These are phyloP conservation scores for Eucalyptus sp. DNA, from an alignment of 345 rosid genomes.

Conservation along the genomic window DNA sequence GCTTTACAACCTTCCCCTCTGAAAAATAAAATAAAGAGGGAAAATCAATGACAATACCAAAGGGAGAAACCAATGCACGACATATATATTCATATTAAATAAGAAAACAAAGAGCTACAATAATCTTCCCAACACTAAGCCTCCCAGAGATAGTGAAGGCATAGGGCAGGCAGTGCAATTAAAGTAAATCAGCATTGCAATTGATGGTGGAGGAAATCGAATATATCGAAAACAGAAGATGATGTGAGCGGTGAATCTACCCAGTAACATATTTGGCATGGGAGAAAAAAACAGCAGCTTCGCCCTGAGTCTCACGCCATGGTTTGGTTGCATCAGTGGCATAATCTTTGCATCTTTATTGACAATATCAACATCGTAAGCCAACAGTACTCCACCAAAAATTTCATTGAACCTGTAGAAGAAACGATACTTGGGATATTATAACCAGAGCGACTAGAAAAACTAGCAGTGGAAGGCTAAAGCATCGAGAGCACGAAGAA, in stretches of 20 bases:
- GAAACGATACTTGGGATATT: not conserved
- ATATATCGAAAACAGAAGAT: not conserved
- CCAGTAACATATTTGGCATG: conserved; percentile 55
- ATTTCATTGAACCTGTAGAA: conserved; percentile 44
- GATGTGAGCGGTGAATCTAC: conserved; percentile 5
- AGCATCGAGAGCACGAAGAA: not conserved
- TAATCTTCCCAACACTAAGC: not conserved
- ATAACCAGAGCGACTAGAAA: not conserved
- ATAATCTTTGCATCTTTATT: conserved; percentile 51
- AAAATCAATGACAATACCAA: not conserved
- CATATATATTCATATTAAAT: not conserved
- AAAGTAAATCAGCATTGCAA: not conserved
- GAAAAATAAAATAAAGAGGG: not conserved
- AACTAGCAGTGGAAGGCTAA: not conserved
- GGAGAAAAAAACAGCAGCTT: conserved; percentile 67
- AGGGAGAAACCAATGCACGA: not conserved
- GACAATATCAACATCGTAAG: conserved; percentile 37
- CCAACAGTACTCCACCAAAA: conserved; percentile 69
- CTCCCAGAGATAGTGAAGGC: not conserved
- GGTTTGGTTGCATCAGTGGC: conserved; percentile 52
- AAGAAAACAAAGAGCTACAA: not conserved
- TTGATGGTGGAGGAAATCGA: not conserved
- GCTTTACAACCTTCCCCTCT: conserved; percentile 73
- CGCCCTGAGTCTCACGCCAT: conserved; percentile 44
- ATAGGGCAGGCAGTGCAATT: not conserved